Evolutionary conservation across 2,329 filamentous ascomycete genomes (phyloP), one percentile per base, ranked within the genome.

Genomic region (Aureobasidium musti): DNA sequence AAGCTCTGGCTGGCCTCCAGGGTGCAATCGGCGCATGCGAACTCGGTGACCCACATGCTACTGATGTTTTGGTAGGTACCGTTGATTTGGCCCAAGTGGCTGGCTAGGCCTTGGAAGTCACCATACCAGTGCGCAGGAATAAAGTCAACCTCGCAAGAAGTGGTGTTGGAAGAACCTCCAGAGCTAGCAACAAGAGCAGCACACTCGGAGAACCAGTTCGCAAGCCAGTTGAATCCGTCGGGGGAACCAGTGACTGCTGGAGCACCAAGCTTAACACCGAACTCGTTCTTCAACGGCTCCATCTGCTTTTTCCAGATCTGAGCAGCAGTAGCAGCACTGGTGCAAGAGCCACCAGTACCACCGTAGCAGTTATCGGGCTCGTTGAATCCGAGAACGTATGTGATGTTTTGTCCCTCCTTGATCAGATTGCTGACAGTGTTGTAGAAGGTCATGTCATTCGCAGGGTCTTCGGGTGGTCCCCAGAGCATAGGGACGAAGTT

Each of bases 401-500:
- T 83, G 72, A 93, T 86, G 69, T 88, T 87, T 69, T 79, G 82
- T 43, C 80, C 80, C 45, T 76, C 71, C 53, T 79, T 71, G 65
- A 91, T 82, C 61, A 88, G 80, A 1, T 71, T 69, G 71, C 81
- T 83, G 45, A 94, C 84, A 1, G 82, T 79, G 65, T 82, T 77
- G 47, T 87, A 81, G 76, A 93, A 93, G 0, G 82, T 80, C 0
- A 83, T 87, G 73, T 85, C 82, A 65, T 81, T 78, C 37, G 47
- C 63, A 2, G 67, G 67, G 61, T 70, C 70, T 54, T 69, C 74
- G 3, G 80, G 78, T 11, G 85, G 80, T 37, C 89, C 89, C 88
- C 89, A 94, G 68, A 92, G 84, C 90, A 92, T 92, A 60, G 91
- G 91, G 1, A 94, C 87, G 76, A 91, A 95, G 75, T 91, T 83